phyloP scores from a whole-genome alignment of 306 rosid species.

The Fragaria iinumae region DNA sequence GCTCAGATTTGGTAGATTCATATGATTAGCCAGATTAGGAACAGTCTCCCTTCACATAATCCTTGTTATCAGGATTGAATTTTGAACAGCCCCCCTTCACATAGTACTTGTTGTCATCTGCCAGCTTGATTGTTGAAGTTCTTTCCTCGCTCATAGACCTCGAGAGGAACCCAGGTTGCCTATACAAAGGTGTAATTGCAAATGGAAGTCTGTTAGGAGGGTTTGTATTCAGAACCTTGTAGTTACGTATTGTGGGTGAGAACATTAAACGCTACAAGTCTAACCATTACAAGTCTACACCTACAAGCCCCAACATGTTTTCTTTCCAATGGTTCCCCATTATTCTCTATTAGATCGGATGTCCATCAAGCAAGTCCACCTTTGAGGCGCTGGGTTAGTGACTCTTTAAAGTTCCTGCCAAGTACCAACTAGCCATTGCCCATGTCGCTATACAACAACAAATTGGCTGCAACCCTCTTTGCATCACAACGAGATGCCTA shows the following conservation, averaged over 20 bases:
- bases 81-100: background rate
- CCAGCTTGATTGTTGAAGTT: background rate
- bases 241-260: background rate
- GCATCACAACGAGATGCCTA: background rate
- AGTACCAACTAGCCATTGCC: background rate
- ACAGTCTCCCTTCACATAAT: background rate
- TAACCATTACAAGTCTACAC: background rate
- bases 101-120: background rate
- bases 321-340: background rate
- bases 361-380: background rate
- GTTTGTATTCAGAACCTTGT: background rate
- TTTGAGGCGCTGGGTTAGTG: background rate
- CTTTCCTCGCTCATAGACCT: background rate
- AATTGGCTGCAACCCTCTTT: background rate
- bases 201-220: background rate
- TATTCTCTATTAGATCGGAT: background rate
- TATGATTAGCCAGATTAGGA: background rate
- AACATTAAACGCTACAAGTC: background rate
- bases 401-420: background rate
- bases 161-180: background rate
- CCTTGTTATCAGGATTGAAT: background rate
- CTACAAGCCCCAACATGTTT: background rate
- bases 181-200: background rate
- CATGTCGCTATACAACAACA: background rate
- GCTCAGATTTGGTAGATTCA: background rate